Percentiles rank a stretch among this genome's conserved stretches.
phyloP scores from a whole-genome alignment of 108 stramenopile species.

The Nitzschia putrida region DNA sequence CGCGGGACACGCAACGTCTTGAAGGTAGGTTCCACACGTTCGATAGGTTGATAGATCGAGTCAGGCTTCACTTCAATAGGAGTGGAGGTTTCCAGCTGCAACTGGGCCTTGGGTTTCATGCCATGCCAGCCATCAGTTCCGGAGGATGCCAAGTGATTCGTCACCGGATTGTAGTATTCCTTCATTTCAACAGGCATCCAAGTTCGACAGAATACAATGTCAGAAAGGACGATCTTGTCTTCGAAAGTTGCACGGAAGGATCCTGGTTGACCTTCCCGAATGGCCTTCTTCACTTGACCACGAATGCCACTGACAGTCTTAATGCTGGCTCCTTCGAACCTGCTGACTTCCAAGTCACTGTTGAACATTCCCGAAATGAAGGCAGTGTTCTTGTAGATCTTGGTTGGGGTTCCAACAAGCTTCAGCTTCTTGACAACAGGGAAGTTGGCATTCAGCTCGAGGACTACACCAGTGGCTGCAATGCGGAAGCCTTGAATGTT shows the following conservation, averaged over 20 bases:
- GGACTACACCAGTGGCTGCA: conserved; percentile 88
- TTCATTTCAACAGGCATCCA: conserved; percentile 97
- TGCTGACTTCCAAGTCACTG: conserved; percentile 93
- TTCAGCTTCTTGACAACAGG: conserved; percentile 98
- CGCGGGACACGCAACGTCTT: conserved; percentile 85
- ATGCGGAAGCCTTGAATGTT: conserved; percentile 90
- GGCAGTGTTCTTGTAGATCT: conserved; percentile 97
- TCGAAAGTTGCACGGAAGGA: conserved; percentile 98
- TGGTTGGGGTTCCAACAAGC: conserved; percentile 94
- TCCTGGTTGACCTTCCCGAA: conserved; percentile 86
- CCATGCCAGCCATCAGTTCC: conserved; percentile 78
- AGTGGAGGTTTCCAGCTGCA: conserved; percentile 85
- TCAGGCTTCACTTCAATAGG: conserved; percentile 94
- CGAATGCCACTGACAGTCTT: conserved; percentile 97
- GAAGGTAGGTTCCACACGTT: conserved; percentile 78
- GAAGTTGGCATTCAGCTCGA: conserved; percentile 93
- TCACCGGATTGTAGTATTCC: conserved; percentile 96
- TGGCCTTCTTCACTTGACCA: conserved; percentile 93
- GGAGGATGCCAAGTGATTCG: conserved; percentile 67
- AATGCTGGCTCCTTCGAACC: conserved; percentile 93
- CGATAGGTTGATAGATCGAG: conserved; percentile 97
- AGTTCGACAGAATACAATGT: conserved; percentile 95
- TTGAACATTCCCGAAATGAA: conserved; percentile 99
- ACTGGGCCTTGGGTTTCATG: conserved; percentile 91
- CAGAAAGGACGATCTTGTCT: conserved; percentile 96